Evolutionary conservation across 1,284 basidiomycete genomes (phyloP), one percentile per base, ranked within the genome.

Genomic region (Sanghuangporus weigelae): DNA sequence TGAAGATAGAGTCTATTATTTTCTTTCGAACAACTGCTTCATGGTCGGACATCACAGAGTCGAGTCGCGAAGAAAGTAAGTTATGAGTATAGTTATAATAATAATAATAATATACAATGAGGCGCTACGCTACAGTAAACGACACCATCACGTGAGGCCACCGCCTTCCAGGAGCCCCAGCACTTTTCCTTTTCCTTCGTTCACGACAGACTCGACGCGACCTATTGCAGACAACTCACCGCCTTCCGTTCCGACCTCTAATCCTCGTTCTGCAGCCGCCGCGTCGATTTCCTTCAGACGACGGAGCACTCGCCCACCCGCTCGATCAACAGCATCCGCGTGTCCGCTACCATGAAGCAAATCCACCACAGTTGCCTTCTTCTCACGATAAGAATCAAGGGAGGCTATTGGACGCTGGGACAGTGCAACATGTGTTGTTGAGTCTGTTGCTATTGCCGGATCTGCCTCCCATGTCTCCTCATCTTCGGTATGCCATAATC

Each of bases 1-100:
- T 82, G 77, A 97, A 96, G 2, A 96, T 87, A 7, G 94, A 95
- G 1, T 82, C 76, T 68, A 93, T 86, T 69, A 97, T 96, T 67
- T 86, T 84, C 69, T 86, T 81, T 65, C 81, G 83, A 65, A 74
- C 72, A 16, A 19, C 44, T 44, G 75, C 74, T 38, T 81, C 80
- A 68, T 79, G 77, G 72, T 89, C 85, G 57, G 81, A 73, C 86
- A 90, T 89, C 38, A 50, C 54, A 50, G 26, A 16, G 14, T 39
- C 36, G n/a, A 57, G 35, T n/a, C 21, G 44, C 26, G 26, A 31
- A 46, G 44, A 46, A 46, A 46, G 42, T n/a, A 16, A 44, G 44
- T n/a, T 46, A 46, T 19, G 21, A 46, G 42, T 62, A 8, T 35
- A 38, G 19, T 49, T 49, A 8, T 35, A 8, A 51, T 23, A 51